phyloP scores from a whole-genome alignment of 176 grass and related monocot species.

The Avena eriantha region DNA sequence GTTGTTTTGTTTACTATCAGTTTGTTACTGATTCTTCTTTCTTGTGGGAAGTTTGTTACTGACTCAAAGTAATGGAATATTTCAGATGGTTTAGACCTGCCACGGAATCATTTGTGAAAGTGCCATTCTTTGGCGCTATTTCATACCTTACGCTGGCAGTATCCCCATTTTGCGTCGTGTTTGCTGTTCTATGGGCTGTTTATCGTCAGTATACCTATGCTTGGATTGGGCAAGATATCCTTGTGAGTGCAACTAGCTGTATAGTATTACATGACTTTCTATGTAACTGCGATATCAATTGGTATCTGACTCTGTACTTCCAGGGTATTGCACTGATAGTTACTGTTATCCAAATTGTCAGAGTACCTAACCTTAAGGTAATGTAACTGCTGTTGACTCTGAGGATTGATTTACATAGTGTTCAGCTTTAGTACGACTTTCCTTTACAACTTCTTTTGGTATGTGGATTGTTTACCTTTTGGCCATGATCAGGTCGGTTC shows the following conservation, averaged over 20 bases:
- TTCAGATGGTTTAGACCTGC: conserved; percentile 93
- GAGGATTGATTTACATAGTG: not conserved
- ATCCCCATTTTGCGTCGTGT: conserved; percentile 78
- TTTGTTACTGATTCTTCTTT: not conserved
- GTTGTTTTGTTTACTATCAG: not conserved
- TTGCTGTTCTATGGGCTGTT: conserved; percentile 91
- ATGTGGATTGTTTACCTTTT: conserved; percentile 25
- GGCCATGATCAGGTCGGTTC: conserved; percentile 74
- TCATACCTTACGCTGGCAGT: conserved; percentile 84
- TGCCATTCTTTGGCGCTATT: conserved; percentile 88
- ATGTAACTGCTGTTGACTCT: conserved; percentile 33
- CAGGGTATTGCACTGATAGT: conserved; percentile 91
- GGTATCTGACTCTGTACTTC: conserved; percentile 19
- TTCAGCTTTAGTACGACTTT: conserved; percentile 19
- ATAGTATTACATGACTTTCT: not conserved
- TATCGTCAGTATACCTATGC: conserved; percentile 59
- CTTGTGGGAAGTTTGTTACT: not conserved
- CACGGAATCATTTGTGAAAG: conserved; percentile 81
- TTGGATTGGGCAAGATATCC: conserved; percentile 98
- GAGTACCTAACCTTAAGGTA: conserved; percentile 97
- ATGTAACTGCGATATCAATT: conserved; percentile 11
- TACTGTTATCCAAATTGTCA: conserved; percentile 95
- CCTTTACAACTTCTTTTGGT: not conserved
- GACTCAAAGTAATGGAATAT: conserved; percentile 38
- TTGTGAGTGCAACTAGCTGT: conserved; percentile 57